These are phyloP conservation scores for Phialophora chinensis DNA, from an alignment of 2,329 filamentous ascomycete species.

Conservation along the genomic window DNA sequence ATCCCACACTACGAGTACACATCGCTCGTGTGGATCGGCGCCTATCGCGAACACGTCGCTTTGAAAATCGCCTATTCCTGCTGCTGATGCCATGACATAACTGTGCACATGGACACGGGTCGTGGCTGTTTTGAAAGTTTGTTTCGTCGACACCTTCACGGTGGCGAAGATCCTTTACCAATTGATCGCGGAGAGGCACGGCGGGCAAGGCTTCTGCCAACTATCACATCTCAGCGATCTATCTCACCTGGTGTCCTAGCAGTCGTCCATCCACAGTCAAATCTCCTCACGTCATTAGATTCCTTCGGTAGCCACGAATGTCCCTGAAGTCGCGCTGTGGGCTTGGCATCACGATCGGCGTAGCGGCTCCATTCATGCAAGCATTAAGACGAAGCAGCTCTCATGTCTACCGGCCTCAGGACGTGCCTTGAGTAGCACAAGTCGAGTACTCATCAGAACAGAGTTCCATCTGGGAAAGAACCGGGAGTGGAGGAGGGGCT, in stretches of 20 bases:
- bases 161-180: neutral
- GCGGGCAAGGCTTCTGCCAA: neutral
- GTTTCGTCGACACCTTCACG: neutral
- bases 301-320: neutral
- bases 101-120: neutral
- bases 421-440: neutral
- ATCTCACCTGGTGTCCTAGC: too few species aligned
- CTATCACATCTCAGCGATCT: neutral
- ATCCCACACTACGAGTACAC: neutral
- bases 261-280: neutral
- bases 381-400: neutral
- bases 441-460: neutral
- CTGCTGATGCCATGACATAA: neutral
- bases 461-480: too few species aligned
- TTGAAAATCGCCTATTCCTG: conserved; percentile 8
- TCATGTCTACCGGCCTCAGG: neutral
- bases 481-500: too few species aligned
- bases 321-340: neutral
- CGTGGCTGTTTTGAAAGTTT: neutral
- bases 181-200: neutral
- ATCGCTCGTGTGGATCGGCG: conserved; percentile 10
- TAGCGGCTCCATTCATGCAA: neutral
- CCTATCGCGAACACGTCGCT: conserved; percentile 3
- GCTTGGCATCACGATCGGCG: neutral
- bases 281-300: neutral